phyloP scores from a whole-genome alignment of 2,329 filamentous ascomycete genomes.

The Chaetomiaceae sp. region DNA sequence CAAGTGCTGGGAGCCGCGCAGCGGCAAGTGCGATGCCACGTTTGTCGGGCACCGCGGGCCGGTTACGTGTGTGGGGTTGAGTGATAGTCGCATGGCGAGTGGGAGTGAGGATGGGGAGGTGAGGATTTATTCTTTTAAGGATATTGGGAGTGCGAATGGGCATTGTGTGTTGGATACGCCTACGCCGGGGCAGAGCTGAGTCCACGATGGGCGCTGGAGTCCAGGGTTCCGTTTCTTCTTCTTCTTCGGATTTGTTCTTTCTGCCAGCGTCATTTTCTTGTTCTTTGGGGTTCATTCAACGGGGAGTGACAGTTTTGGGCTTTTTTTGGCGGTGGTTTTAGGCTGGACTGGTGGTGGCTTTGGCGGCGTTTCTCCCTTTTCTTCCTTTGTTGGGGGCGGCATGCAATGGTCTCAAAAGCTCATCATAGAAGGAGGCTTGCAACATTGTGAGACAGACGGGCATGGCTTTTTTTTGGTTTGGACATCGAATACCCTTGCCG shows the following conservation, averaged over 20 bases:
- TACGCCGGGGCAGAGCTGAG: neutral
- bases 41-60: constrained; percentile 88
- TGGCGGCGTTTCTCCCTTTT: neutral
- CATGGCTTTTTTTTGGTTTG: neutral
- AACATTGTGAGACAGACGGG: neutral
- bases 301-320: neutral
- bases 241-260: neutral
- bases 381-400: neutral
- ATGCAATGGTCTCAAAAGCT: constrained; percentile 2
- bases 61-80: constrained; percentile 88
- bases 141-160: constrained; percentile 34
- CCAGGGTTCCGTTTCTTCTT: neutral
- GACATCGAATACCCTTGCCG: constrained; percentile 8
- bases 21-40: constrained; percentile 86
- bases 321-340: neutral
- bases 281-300: neutral
- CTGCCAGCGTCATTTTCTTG: neutral
- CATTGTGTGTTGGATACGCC: neutral
- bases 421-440: neutral
- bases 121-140: constrained; percentile 72
- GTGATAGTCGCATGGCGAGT: constrained; percentile 83
- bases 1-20: constrained; percentile 90
- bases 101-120: constrained; percentile 94
- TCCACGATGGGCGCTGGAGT: neutral
- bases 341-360: neutral